Conservation (phyloP, 108 stramenopile species). For the Nitzschia palea region DNA sequence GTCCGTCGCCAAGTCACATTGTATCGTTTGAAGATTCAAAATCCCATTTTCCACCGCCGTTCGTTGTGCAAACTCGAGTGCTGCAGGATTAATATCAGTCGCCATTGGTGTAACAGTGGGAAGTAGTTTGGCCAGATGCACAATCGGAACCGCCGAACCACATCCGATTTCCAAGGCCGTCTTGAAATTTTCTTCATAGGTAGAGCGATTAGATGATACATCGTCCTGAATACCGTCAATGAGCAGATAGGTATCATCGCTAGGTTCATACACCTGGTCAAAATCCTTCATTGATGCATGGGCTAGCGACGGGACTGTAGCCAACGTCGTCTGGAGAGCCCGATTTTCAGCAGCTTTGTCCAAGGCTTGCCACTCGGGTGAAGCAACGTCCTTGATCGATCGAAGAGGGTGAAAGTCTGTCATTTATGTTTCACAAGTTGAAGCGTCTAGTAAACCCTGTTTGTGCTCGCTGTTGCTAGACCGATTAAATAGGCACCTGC, state of each 20-base stretch:
- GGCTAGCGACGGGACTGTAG: conserved; percentile 65
- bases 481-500: too few species aligned
- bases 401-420: conserved; percentile 46
- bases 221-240: conserved; percentile 78
- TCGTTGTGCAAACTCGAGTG: conserved; percentile 52
- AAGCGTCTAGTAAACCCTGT: too few species aligned
- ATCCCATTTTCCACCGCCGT: conserved; percentile 67
- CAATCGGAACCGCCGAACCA: conserved; percentile 75
- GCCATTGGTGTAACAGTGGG: conserved; percentile 27
- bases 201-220: conserved; percentile 19
- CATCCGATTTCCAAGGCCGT: conserved; percentile 72
- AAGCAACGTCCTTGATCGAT: conserved; percentile 2
- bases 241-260: conserved; percentile 87
- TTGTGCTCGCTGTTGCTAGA: too few species aligned
- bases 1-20: conserved; percentile 71
- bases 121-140: conserved; percentile 58
- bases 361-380: conserved; percentile 38
- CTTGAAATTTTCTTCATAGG: background rate
- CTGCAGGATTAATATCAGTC: conserved; percentile 81
- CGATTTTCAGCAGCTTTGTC: conserved; percentile 57
- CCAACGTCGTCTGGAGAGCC: conserved; percentile 46
- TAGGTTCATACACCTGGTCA: conserved; percentile 84
- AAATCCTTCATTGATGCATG: conserved; percentile 77
- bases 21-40: conserved; percentile 40
- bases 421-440: too few species aligned